These are phyloP conservation scores for Paraurostyla sp. DNA, from an alignment of 73 alveolate species.

Conservation along the genomic window DNA sequence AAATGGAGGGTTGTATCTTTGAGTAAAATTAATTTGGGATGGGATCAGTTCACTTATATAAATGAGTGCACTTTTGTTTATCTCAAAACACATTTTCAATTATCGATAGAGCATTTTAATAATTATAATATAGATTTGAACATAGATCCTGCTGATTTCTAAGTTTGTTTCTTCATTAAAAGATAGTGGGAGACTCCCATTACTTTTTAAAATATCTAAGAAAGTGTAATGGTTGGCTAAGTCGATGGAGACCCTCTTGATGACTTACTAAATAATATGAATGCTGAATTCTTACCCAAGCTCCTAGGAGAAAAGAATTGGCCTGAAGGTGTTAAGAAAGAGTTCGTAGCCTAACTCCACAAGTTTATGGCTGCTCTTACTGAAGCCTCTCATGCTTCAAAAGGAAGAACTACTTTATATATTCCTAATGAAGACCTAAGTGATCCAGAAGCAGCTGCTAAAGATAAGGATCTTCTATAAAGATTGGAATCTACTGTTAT, in stretches of 20 bases:
- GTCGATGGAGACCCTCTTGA: conserved; percentile 94
- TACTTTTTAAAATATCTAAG: conserved; percentile 86
- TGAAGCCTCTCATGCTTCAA: conserved; percentile 93
- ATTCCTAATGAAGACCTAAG: conserved; percentile 98
- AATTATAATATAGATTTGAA: conserved; percentile 26
- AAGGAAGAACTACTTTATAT: conserved; percentile 95
- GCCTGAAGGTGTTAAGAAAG: conserved; percentile 99
- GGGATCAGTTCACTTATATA: background rate
- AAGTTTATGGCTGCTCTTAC: conserved; percentile 97
- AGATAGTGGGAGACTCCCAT: conserved; percentile 84
- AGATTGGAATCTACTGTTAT: conserved; percentile 98
- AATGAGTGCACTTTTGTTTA: background rate
- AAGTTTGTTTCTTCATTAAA: conserved; percentile 89
- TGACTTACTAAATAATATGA: conserved; percentile 95
- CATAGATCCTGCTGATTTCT: conserved; percentile 59
- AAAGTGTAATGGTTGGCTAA: conserved; percentile 86
- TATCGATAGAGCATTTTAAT: background rate
- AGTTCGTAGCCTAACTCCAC: conserved; percentile 97
- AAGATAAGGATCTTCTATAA: conserved; percentile 97
- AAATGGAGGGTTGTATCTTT: background rate
- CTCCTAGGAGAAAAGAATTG: conserved; percentile 91
- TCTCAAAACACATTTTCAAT: background rate
- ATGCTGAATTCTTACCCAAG: conserved; percentile 89
- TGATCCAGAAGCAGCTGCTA: conserved; percentile 96
- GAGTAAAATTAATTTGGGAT: background rate